Evolutionary conservation across 1,284 basidiomycete species (phyloP).

Genomic region (Tilletiaria anomala): DNA sequence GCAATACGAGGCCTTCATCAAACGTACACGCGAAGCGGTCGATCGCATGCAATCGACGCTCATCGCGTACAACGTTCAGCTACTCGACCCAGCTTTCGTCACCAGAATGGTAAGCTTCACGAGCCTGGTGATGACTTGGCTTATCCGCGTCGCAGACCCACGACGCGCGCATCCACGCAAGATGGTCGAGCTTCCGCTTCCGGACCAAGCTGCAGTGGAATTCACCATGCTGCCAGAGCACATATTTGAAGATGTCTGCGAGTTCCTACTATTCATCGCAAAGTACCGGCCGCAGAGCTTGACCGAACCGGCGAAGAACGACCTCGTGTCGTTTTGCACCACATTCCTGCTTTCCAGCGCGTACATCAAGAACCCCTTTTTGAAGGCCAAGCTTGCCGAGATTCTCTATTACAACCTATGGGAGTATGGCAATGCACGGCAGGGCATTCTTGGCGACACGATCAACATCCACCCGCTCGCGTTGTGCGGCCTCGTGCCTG

Average conservation of each 20-base stretch:
- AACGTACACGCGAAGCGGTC: slow-evolving; percentile 23
- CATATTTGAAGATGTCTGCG: slow-evolving; percentile 72
- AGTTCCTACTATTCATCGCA: neutral
- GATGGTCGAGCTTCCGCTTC: slow-evolving; percentile 49
- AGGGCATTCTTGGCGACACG: slow-evolving; percentile 66
- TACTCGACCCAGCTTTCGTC: slow-evolving; percentile 72
- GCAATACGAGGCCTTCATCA: slow-evolving; percentile 37
- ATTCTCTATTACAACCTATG: slow-evolving; percentile 71
- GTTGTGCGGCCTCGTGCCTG: slow-evolving; percentile 74
- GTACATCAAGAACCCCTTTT: slow-evolving; percentile 97
- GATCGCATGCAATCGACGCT: slow-evolving; percentile 44
- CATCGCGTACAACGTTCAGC: slow-evolving; percentile 66
- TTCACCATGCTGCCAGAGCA: slow-evolving; percentile 90
- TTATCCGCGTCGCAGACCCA: slow-evolving; percentile 83
- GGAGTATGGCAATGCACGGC: slow-evolving; percentile 48
- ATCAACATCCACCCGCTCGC: slow-evolving; percentile 75
- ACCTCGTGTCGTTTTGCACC: slow-evolving; percentile 74
- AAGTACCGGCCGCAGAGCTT: slow-evolving; percentile 63
- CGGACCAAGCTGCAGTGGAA: slow-evolving; percentile 45
- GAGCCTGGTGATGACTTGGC: slow-evolving; percentile 83
- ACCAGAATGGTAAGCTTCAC: slow-evolving; percentile 67
- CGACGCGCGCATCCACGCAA: slow-evolving; percentile 55
- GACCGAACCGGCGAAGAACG: slow-evolving; percentile 57
- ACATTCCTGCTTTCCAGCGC: slow-evolving; percentile 85
- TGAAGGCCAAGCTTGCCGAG: slow-evolving; percentile 94